These are phyloP conservation scores for Kockiozyma suomiensis DNA, from an alignment of 805 yeast species.

Conservation along the genomic window DNA sequence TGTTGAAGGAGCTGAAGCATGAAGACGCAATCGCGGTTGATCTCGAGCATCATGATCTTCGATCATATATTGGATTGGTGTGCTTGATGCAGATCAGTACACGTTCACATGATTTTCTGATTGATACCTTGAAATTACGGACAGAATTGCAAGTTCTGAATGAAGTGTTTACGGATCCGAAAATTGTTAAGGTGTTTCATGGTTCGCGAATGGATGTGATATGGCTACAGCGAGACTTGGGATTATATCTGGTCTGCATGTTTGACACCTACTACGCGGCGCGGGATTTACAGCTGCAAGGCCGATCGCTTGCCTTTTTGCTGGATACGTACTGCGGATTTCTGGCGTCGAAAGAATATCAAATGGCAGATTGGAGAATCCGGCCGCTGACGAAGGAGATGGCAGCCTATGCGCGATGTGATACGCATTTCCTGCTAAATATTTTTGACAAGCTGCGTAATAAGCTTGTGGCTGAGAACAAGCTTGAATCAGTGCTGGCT, in stretches of 20 bases:
- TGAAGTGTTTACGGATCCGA: slow-evolving; percentile 76
- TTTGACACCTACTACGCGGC: slow-evolving; percentile 95
- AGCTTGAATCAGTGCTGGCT: slow-evolving; percentile 58
- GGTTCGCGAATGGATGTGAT: slow-evolving; percentile 97
- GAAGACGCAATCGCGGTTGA: slow-evolving; percentile 82
- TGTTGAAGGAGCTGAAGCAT: slow-evolving; percentile 57
- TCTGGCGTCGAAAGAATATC: slow-evolving; percentile 90
- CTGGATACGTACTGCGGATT: slow-evolving; percentile 80
- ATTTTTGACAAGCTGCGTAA: slow-evolving; percentile 76
- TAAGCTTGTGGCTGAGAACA: slow-evolving; percentile 46
- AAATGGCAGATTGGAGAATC: slow-evolving; percentile 93
- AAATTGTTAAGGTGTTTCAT: slow-evolving; percentile 83
- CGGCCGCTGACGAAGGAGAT: slow-evolving; percentile 79
- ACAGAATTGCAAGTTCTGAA: slow-evolving; percentile 71
- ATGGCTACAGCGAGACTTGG: slow-evolving; percentile 96
- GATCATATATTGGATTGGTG: slow-evolving; percentile 87
- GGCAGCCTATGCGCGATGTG: slow-evolving; percentile 87
- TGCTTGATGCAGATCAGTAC: slow-evolving; percentile 92
- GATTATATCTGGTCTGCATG: slow-evolving; percentile 81
- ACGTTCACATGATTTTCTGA: slow-evolving; percentile 76
- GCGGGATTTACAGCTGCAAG: slow-evolving; percentile 73
- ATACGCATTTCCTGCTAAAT: slow-evolving; percentile 85
- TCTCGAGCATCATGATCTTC: slow-evolving; percentile 91
- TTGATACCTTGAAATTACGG: slow-evolving; percentile 81
- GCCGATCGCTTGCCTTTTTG: slow-evolving; percentile 79